phyloP scores from a whole-genome alignment of 2,329 filamentous ascomycete species.

The Podosphaera fusca region DNA sequence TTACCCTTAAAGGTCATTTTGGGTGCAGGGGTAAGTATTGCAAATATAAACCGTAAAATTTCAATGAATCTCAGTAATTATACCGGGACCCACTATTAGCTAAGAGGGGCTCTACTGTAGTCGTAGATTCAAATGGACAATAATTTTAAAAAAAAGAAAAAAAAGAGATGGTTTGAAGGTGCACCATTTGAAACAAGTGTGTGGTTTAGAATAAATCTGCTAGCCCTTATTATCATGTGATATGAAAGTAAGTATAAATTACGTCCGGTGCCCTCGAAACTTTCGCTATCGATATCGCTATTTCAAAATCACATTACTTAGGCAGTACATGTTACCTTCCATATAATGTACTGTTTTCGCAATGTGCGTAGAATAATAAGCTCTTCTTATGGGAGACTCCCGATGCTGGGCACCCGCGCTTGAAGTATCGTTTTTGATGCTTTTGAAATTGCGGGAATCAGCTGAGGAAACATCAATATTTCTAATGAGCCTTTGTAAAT shows the following conservation, averaged over 20 bases:
- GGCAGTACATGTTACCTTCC: background rate
- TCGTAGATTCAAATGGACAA: too few relatives aligned
- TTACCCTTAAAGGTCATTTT: too few relatives aligned
- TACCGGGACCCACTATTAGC: too few relatives aligned
- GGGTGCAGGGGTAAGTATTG: too few relatives aligned
- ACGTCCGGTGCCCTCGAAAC: background rate
- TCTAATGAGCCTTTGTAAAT: too few relatives aligned
- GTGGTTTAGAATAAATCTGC: background rate
- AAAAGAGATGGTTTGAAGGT: too few relatives aligned
- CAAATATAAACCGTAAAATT: too few relatives aligned
- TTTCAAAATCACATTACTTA: background rate
- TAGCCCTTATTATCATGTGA: background rate
- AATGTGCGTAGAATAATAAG: background rate
- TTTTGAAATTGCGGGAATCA: background rate
- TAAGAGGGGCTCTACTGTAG: too few relatives aligned
- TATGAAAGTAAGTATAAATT: background rate
- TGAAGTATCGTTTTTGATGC: background rate
- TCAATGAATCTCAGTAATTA: too few relatives aligned
- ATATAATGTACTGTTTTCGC: background rate
- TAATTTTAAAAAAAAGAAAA: too few relatives aligned
- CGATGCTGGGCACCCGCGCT: background rate
- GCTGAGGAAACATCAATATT: background rate
- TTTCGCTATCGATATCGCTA: rapidly evolving
- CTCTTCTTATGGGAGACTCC: background rate
- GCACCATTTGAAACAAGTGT: too few relatives aligned